Conservation (phyloP, 2,329 filamentous ascomycete species). For the Thermomyces lanuginosus region DNA sequence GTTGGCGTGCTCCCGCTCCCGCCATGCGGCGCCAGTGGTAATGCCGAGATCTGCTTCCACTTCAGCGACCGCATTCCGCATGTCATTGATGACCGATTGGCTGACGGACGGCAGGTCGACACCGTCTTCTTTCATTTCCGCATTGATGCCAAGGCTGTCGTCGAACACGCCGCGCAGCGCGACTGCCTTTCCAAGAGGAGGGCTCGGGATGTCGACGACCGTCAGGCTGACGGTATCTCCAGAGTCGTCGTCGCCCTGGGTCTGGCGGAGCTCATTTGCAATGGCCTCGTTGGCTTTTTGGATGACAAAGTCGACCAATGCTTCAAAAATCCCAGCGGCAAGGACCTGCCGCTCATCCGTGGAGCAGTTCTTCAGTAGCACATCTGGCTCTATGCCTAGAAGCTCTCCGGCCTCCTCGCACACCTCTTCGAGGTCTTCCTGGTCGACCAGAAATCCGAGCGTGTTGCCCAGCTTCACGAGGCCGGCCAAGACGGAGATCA, state of each 20-base stretch:
- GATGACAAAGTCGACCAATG: conserved; percentile 88
- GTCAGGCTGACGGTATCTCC: conserved; percentile 80
- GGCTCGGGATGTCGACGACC: conserved; percentile 68
- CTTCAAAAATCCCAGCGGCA: conserved; percentile 79
- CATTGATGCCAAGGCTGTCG: conserved; percentile 79
- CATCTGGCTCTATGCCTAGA: conserved; percentile 71
- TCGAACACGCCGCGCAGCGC: conserved; percentile 84
- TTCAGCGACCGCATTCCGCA: conserved; percentile 63
- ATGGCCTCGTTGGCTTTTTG: conserved; percentile 77
- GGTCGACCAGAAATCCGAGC: conserved; percentile 66
- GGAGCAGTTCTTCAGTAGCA: conserved; percentile 60
- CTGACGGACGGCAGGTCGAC: conserved; percentile 57
- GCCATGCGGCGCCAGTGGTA: conserved; percentile 46
- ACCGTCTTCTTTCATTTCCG: conserved; percentile 93
- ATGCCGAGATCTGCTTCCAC: conserved; percentile 67
- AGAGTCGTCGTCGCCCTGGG: conserved; percentile 47
- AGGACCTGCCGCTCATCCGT: conserved; percentile 71
- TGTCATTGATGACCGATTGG: conserved; percentile 73
- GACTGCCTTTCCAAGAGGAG: conserved; percentile 70
- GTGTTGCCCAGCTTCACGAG: conserved; percentile 86
- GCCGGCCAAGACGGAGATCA: conserved; percentile 73
- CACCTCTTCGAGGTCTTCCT: conserved; percentile 66
- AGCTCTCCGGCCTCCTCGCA: conserved; percentile 82
- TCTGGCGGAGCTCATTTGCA: conserved; percentile 51
- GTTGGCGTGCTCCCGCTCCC: conserved; percentile 59